Evolutionary conservation across 2,329 filamentous ascomycete genomes (phyloP), one percentile per base, ranked within the genome.

Genomic region (Oidium heveae): DNA sequence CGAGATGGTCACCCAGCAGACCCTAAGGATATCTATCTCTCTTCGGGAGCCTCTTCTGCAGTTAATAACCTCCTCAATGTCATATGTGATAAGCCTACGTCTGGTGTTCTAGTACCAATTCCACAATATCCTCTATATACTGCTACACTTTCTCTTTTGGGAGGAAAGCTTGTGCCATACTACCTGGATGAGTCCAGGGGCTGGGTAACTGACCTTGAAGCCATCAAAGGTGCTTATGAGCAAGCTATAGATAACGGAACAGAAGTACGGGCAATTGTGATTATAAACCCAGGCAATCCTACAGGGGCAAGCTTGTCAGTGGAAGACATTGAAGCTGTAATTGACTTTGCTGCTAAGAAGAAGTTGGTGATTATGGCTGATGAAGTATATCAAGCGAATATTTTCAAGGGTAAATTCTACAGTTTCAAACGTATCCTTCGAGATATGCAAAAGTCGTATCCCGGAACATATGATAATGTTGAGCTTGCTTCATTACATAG

Each of bases 331-430:
- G 79, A 82, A 63, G 74, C 76, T 53, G 85, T 96, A n/a, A 75
- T 96, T 61, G 79, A 91, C 59, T 83, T 95, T 59, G 89, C 91
- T 41, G 81, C 80, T 32, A 74, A 88, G 67, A 79, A 95, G 73
- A 79, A 82, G 62, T 75, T 98, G 28, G 87, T 96, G 55, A 74
- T 96, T 60, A 77, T 98, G 63, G 91, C 91, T 54, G 91, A 98
- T 65, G 91, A 98, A 69, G 91, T 98, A 39, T 98, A 98, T 77
- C 91, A 98, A 71, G 96, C 91, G 65, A 98, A 98, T 69, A 84
- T 98, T 62, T 98, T 98, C 70, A 72, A 84, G 58, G 91, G 91
- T 68, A 75, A 89, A 67, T 98, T 98, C 73, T 79, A 85, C 70
- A 93, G 85, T 64, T 96, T 98, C 81, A 96, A 96, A 73, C 80